Base-by-base conservation (phyloP, 73 alveolate species). In the Paramecium octaurelia region DNA sequence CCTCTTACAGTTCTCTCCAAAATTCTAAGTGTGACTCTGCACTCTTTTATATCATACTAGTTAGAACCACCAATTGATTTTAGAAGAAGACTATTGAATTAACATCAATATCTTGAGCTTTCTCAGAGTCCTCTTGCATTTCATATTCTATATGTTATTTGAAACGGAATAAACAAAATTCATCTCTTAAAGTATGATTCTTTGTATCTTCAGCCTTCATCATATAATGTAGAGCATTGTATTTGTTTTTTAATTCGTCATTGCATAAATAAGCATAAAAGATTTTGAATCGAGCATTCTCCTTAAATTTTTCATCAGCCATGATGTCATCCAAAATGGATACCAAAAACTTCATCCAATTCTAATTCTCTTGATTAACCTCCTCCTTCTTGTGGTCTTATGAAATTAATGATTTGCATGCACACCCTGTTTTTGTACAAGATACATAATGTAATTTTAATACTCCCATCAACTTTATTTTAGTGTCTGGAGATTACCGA, bases 1-100 rank as follows among this genome's bases (percentile, higher is more conserved):
- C 95, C 42, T 92, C 95, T 59, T 70, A 59, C 3, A 92, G 77
- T 36, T 92, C 92, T 27, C 92, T 92, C 95, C 95, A 92, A 35
- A 92, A 92, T 58, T 92, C 95, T 34, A 92, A 44, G 84, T 92
- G 95, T 43, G 54, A 36, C 24, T 75, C 92, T 21, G 70, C 88
- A 80, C 87, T 68, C 50, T 77, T 92, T 36, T 80, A 86, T 12
- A 92, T 83, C 34, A 68, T 77, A 42, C 35, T 27, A 40, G 86
- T 50, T 40, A 92, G 36, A 14, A 83, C 31, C 34, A 92, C 95
- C 16, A 80, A 85, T 44, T 83, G 57, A 59, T 85, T 60, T 80
- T 92, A 43, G 48, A 92, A 92, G 27, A 48, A 70, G 0, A 92
- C 95, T 5, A 92, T 92, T 16, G 58, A 57, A 40, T 58, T 80